Evolutionary conservation across 805 yeast species (phyloP), one percentile per base, ranked within the genome.

Genomic region (Dipodascus geniculatus): DNA sequence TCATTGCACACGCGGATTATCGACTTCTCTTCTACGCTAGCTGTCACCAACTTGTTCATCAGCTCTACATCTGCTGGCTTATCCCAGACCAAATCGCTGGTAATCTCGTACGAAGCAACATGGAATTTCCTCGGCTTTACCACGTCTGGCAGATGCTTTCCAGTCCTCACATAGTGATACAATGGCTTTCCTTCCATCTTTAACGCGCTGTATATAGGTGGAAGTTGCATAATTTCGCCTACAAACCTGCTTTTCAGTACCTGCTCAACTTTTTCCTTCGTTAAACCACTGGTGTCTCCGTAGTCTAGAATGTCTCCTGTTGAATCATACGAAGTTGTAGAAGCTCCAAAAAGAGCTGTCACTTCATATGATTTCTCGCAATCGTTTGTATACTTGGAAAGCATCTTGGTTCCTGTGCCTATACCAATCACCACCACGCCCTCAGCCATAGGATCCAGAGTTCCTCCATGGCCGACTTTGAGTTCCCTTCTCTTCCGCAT

Each of bases 401-500:
- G 72, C 64, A 78, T 72, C 66, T 93, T 95, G 1, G 99, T 93
- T 2, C 99, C 99, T 0, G 74, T 57, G 3, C 96, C 96, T n/a
- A 93, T 79, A 2, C 99, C 99, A 53, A 93, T 75, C 1, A 95
- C 91, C 35, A 72, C 68, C 0, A 91, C 90, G 8, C 99, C 99
- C n/a, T 88, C 82, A 0, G 99, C 99, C 48, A 87, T 69, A 0
- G 98, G 97, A 63, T 93, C 99, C 42, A 93, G 73, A 0, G 99
- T 93, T 8, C 99, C 99, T 19, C 99, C 99, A 67, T 93, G 99
- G 1, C 99, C 99, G 74, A 91, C 84, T 63, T 93, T 93, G 35
- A 90, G 81, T 17, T n/a, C 20, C 19, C 51, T 50, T 16, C 74
- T 64, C 47, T 74, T 74, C 24, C 73, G 69, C 56, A 78, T 74